phyloP scores from a whole-genome alignment of 2,329 filamentous ascomycete genomes.

The Talaromyces sp. region DNA sequence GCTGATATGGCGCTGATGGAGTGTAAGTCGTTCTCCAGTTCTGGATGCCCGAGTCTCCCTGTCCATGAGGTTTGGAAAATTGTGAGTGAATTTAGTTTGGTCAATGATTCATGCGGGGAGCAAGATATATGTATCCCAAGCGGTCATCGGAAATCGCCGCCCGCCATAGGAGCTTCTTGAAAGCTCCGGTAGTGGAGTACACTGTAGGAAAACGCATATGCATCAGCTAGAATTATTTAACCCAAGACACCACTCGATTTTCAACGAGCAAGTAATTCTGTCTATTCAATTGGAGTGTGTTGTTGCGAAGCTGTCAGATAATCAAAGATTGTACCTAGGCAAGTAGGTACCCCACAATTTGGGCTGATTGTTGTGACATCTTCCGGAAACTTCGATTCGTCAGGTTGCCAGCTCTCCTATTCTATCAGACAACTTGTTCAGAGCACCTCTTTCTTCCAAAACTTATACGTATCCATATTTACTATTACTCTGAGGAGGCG shows the following conservation, averaged over 20 bases:
- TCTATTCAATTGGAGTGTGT: neutral
- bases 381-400: constrained; percentile 37
- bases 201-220: neutral
- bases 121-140: constrained; percentile 20
- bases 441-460: neutral
- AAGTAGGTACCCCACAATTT: constrained; percentile 10
- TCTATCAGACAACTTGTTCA: neutral
- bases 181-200: constrained; percentile 23
- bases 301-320: neutral
- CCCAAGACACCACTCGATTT: too few relatives aligned
- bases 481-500: neutral
- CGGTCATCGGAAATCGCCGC: constrained; percentile 38
- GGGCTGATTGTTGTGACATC: constrained; percentile 12
- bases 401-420: constrained; percentile 3
- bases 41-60: constrained; percentile 25
- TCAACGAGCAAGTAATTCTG: neutral
- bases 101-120: constrained; percentile 12
- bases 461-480: neutral
- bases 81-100: neutral
- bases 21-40: constrained; percentile 34
- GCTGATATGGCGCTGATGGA: constrained; percentile 36
- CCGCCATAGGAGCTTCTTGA: constrained; percentile 24
- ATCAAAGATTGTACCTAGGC: neutral
- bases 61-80: neutral
- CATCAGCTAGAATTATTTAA: neutral